These are phyloP conservation scores for Quercus tomentella DNA, from an alignment of 331 rosid genomes.

Conservation along the genomic window DNA sequence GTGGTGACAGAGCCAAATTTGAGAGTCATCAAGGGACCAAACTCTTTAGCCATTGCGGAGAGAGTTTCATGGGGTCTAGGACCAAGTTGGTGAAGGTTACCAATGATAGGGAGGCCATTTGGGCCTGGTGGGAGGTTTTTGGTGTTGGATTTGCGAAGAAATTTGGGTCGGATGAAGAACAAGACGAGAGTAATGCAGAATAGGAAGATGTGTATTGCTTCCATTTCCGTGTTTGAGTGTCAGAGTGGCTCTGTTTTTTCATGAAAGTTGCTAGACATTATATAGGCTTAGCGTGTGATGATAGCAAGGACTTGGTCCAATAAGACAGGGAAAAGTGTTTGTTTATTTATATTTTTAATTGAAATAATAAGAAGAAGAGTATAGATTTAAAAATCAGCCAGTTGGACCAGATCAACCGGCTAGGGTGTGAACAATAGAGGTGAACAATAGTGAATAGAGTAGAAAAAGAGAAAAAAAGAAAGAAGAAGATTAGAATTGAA, in stretches of 20 bases:
- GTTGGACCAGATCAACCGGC: too few species aligned
- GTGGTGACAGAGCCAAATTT: conserved; percentile 41
- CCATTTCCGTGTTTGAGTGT: conserved; percentile 11
- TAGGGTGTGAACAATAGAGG: too few species aligned
- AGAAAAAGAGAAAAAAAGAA: too few species aligned
- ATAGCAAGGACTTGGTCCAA: too few species aligned
- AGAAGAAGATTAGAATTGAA: too few species aligned
- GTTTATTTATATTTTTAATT: too few species aligned
- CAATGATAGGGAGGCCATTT: conserved; percentile 41
- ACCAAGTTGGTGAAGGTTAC: conserved; percentile 59
- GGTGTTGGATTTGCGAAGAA: neutral
- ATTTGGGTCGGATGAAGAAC: neutral
- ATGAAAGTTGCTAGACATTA: too few species aligned
- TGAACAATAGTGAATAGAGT: too few species aligned
- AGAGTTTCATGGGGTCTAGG: conserved; percentile 38
- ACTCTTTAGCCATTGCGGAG: conserved; percentile 27
- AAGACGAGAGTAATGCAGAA: conserved; percentile 7
- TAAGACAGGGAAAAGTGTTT: too few species aligned
- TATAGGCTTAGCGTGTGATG: too few species aligned
- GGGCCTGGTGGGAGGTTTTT: conserved; percentile 55
- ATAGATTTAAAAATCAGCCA: too few species aligned
- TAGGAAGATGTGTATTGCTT: conserved; percentile 17
- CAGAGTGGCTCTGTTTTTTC: too few species aligned
- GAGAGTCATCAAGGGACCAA: conserved; percentile 55
- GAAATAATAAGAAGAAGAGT: accelerated